Conservation (phyloP, 108 stramenopile species). For the Bacterosira constricta region DNA sequence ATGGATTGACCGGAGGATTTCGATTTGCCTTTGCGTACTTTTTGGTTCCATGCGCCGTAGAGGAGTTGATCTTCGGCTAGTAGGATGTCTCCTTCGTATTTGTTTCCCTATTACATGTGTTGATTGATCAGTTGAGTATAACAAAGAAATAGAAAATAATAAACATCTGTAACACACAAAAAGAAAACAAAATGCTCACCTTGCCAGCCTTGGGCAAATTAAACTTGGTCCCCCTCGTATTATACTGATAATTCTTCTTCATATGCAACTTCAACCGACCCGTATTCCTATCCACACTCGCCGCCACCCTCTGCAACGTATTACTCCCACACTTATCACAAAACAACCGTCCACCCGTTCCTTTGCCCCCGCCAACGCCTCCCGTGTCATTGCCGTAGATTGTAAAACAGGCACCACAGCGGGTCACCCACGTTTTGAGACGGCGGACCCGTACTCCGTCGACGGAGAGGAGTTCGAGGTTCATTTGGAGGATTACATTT, state of each 20-base stretch:
- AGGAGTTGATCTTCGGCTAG: constrained; percentile 97
- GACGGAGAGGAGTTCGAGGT: constrained; percentile 84
- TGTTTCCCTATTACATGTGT: constrained; percentile 52
- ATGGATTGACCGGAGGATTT: constrained; percentile 69
- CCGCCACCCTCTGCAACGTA: constrained; percentile 84
- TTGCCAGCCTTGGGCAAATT: constrained; percentile 89
- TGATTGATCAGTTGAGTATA: constrained; percentile 31
- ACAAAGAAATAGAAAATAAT: neutral
- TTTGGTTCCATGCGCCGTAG: constrained; percentile 96
- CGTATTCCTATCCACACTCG: constrained; percentile 88
- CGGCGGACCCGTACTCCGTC: constrained; percentile 86
- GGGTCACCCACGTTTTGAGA: constrained; percentile 93
- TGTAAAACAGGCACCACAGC: constrained; percentile 95
- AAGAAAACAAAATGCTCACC: constrained; percentile 41
- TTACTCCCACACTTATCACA: constrained; percentile 94
- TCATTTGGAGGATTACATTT: constrained; percentile 98
- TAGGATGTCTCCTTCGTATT: constrained; percentile 91
- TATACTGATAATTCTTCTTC: constrained; percentile 76
- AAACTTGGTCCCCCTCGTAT: constrained; percentile 93
- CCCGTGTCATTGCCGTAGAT: constrained; percentile 64
- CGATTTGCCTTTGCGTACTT: constrained; percentile 82
- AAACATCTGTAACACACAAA: neutral
- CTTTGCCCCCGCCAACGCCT: constrained; percentile 18
- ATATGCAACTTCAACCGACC: constrained; percentile 90
- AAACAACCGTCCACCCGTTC: constrained; percentile 90